Percentiles rank a stretch among this genome's conserved stretches.
phyloP scores from a whole-genome alignment of 768 basidiomycete species.

The Trametes punicea region DNA sequence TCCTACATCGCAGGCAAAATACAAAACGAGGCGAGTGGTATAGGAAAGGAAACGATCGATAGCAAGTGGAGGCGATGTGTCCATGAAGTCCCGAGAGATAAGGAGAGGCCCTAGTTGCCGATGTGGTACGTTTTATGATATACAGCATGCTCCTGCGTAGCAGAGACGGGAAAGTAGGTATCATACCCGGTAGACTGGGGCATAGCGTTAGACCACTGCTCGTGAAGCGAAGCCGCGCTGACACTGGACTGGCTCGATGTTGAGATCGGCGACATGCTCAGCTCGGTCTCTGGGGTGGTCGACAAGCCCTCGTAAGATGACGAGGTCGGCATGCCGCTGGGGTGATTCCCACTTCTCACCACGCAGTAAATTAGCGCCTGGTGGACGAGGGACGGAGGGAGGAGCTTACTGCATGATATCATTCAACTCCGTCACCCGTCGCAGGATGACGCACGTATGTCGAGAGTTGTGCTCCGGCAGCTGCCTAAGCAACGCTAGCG shows the following conservation, averaged over 20 bases:
- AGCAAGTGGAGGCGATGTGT: neutral
- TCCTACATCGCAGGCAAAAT: slow-evolving; percentile 13
- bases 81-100: slow-evolving; percentile 14
- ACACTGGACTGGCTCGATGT: slow-evolving; percentile 40
- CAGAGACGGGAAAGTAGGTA: slow-evolving; percentile 61
- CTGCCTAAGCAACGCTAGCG: slow-evolving; percentile 55
- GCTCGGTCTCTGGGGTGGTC: slow-evolving; percentile 52
- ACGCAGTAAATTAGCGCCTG: neutral
- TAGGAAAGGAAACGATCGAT: slow-evolving; percentile 7
- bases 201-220: slow-evolving; percentile 53
- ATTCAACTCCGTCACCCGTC: slow-evolving; percentile 58
- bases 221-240: slow-evolving; percentile 46
- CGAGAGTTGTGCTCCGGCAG: slow-evolving; percentile 53
- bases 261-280: slow-evolving; percentile 42
- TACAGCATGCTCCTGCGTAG: slow-evolving; percentile 30
- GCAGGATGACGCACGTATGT: slow-evolving; percentile 48
- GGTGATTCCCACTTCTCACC: slow-evolving; percentile 20
- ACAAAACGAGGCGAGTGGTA: slow-evolving; percentile 13
- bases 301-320: slow-evolving; percentile 22
- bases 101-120: slow-evolving; percentile 11
- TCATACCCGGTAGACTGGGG: slow-evolving; percentile 53
- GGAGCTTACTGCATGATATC: slow-evolving; percentile 63
- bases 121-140: slow-evolving; percentile 31
- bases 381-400: slow-evolving; percentile 16
- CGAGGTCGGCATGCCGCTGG: neutral